Evolutionary conservation across 257 asterid species (phyloP).

Genomic region (Phtheirospermum japonicum): DNA sequence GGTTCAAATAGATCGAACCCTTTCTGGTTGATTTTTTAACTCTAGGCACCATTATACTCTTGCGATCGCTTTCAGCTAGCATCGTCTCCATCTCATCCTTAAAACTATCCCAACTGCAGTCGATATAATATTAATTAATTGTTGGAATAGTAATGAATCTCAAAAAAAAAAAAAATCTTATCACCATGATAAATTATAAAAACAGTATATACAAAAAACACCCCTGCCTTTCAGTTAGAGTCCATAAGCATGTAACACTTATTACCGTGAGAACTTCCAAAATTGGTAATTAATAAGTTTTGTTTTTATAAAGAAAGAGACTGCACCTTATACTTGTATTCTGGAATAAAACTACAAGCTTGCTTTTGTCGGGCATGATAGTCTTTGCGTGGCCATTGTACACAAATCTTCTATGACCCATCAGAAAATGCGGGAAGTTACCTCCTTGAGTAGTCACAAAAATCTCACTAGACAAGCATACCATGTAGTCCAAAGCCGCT

Average conservation of each 20-base stretch:
- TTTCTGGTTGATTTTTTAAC: slow-evolving; percentile 72
- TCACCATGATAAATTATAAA: too few relatives aligned
- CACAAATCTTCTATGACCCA: slow-evolving; percentile 82
- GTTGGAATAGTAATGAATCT: too few relatives aligned
- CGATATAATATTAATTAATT: too few relatives aligned
- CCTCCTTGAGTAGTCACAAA: slow-evolving; percentile 96
- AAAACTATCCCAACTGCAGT: slow-evolving; percentile 73
- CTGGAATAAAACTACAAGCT: slow-evolving; percentile 61
- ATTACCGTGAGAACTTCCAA: neutral
- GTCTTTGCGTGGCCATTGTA: slow-evolving; percentile 86
- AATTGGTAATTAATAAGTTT: neutral
- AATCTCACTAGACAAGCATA: slow-evolving; percentile 80
- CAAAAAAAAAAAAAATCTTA: too few relatives aligned
- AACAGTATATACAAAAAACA: too few relatives aligned
- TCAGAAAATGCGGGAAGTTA: slow-evolving; percentile 87
- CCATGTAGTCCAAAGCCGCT: slow-evolving; percentile 86
- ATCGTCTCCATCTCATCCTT: slow-evolving; percentile 68
- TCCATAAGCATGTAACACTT: neutral
- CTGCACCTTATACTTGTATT: slow-evolving; percentile 68
- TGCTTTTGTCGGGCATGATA: slow-evolving; percentile 77
- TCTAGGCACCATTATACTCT: slow-evolving; percentile 64
- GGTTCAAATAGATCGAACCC: slow-evolving; percentile 64
- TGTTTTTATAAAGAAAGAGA: neutral
- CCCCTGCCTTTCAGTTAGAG: too few relatives aligned
- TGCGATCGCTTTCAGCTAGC: slow-evolving; percentile 81